Percentiles rank a stretch among this genome's conserved stretches.
Evolutionary conservation across 2,329 filamentous ascomycete genomes (phyloP).

Genomic region (Dactylellina leptospora): DNA sequence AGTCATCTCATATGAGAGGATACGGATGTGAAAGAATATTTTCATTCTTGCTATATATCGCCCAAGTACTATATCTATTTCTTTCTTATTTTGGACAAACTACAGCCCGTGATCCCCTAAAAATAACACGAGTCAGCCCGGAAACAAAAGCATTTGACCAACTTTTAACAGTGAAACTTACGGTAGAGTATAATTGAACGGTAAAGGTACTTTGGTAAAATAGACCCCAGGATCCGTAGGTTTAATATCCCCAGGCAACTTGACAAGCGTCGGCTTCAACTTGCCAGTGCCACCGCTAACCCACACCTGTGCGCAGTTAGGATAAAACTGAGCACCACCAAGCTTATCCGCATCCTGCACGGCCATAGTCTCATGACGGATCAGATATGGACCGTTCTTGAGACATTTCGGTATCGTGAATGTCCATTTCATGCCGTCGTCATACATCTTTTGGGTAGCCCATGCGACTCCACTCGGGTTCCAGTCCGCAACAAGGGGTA

Average conservation of each 20-base stretch:
- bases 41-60: too few species aligned
- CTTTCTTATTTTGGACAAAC: not conserved
- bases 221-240: conserved; percentile 27
- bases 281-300: conserved; percentile 38
- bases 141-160: not conserved
- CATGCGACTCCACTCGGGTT: conserved; percentile 43
- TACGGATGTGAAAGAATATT: too few species aligned
- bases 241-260: conserved; percentile 33
- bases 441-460: conserved; percentile 54
- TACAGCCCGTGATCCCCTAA: conserved; percentile 10
- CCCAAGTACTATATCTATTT: too few species aligned
- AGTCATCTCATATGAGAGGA: too few species aligned
- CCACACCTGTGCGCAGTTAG: conserved; percentile 35
- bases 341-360: conserved; percentile 44
- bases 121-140: not conserved
- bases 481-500: conserved; percentile 25
- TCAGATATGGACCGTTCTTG: conserved; percentile 50
- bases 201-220: conserved; percentile 12
- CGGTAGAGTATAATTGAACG: conserved; percentile 31
- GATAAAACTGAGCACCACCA: conserved; percentile 53
- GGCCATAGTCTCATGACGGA: conserved; percentile 54
- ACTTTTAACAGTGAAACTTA: conserved; percentile 1
- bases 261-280: conserved; percentile 28
- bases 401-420: conserved; percentile 50
- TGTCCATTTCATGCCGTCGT: conserved; percentile 53